Evolutionary conservation across 2,329 filamentous ascomycete species (phyloP), one percentile per base, ranked within the genome.

Genomic region (Stenocarpella maydis): DNA sequence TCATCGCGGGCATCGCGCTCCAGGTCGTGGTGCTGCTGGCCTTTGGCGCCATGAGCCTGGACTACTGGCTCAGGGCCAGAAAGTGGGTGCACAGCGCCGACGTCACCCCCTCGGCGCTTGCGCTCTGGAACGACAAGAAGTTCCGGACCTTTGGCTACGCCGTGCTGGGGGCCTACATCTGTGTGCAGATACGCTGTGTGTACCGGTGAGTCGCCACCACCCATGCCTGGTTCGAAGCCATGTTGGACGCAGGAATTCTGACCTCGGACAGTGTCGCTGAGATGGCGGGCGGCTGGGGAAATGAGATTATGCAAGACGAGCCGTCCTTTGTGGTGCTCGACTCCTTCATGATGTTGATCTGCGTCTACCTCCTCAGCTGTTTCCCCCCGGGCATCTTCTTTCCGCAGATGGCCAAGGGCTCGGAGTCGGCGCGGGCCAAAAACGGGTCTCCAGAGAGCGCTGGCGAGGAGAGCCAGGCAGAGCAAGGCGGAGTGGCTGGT

Each of bases 231-330:
- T 9, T 8, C 12, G 8, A 10, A 28, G 14, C 21, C 31, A 9
- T 21, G 7, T 50, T 39, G 6, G 2, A 28, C n/a, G 6, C 3
- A 24, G 15, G 8, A 5, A 10, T 31, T 31, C 52, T 47, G 15
- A 58, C 26, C 1, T 19, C 12, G 10, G n/a, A 28, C 65, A 88
- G 87, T 74, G 86, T 90, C 65, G 86, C 85, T 1, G 88, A 91
- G 76, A 89, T 91, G 87, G 84, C 86, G 2, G 86, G 87, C 31
- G 88, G 89, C 24, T 91, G 88, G 88, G 86, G 86, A 12, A 90
- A 88, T 78, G 75, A 81, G 19, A 86, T 90, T 75, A 90, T 91
- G 87, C 86, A 88, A 73, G 84, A 90, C 77, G 81, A 91, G 79
- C 79, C 82, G 53, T 85, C 84, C 21, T 91, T 90, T 74, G 82